These are phyloP conservation scores for Fusarium sublunatum DNA, from an alignment of 2,329 filamentous ascomycete species.

Conservation along the genomic window DNA sequence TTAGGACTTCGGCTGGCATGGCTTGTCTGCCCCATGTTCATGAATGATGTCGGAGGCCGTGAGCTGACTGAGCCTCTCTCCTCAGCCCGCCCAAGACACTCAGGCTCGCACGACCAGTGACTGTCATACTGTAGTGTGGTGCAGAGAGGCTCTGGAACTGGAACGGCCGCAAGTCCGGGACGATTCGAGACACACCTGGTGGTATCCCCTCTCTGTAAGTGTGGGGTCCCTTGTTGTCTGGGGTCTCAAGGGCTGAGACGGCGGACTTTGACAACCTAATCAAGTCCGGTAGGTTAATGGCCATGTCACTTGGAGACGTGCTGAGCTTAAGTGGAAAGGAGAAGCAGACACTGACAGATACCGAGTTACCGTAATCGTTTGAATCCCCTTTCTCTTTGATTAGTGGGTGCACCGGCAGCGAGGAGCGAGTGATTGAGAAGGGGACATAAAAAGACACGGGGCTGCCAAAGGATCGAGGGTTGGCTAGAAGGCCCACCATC, in stretches of 20 bases:
- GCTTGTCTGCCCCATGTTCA: constrained; percentile 12
- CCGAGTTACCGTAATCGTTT: not conserved
- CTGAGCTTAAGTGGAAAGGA: not conserved
- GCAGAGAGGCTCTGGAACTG: constrained; percentile 39
- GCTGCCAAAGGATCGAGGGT: constrained; percentile 39
- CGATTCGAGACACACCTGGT: constrained; percentile 32
- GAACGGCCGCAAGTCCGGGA: constrained; percentile 34
- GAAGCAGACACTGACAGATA: not conserved
- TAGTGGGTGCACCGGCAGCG: constrained; percentile 9
- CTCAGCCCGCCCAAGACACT: constrained; percentile 26
- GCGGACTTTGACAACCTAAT: constrained; percentile 8
- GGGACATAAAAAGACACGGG: constrained; percentile 34
- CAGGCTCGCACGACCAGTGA: constrained; percentile 18
- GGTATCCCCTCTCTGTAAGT: constrained; percentile 24
- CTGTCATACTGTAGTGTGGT: constrained; percentile 25
- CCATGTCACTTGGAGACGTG: not conserved
- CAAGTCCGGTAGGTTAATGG: not conserved
- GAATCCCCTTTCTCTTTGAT: not conserved
- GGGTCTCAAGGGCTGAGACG: constrained; percentile 26
- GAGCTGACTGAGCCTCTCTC: constrained; percentile 31
- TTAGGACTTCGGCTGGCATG: constrained; percentile 5
- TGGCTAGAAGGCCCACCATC: constrained; percentile 36
- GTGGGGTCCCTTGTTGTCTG: constrained; percentile 29
- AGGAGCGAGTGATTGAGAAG: constrained; percentile 20
- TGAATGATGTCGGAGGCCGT: constrained; percentile 32